Evolutionary conservation across 257 asterid genomes (phyloP).

Genomic region (Solanum rostratum): DNA sequence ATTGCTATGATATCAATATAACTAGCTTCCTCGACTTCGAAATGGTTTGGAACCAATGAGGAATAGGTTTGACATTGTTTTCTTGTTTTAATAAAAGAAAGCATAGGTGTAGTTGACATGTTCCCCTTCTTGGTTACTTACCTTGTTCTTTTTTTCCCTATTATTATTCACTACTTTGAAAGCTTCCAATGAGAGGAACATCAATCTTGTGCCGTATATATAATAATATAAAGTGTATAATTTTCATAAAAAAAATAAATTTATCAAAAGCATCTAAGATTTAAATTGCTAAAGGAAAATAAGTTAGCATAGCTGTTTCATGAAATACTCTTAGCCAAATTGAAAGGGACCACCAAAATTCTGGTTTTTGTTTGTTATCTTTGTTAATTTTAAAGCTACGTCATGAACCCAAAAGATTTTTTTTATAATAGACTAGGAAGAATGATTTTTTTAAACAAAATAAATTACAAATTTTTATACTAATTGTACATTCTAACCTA

Average conservation of each 20-base stretch:
- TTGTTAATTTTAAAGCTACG: background rate
- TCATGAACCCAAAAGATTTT: background rate
- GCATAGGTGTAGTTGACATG: background rate
- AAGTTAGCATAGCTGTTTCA: background rate
- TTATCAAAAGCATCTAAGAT: background rate
- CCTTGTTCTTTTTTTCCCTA: background rate
- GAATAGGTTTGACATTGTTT: background rate
- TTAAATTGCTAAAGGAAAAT: background rate
- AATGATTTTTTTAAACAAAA: background rate
- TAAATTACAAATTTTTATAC: background rate
- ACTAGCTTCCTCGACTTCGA: background rate
- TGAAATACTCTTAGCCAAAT: background rate
- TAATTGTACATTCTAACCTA: background rate
- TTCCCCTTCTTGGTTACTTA: background rate
- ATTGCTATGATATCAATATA: too few relatives aligned
- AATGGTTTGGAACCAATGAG: background rate
- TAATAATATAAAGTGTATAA: background rate
- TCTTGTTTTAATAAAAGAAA: background rate
- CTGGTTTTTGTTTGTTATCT: background rate
- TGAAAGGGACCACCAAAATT: background rate
- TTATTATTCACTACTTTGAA: background rate
- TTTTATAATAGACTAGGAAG: background rate
- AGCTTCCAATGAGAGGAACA: background rate
- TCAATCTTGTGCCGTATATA: background rate
- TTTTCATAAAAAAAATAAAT: background rate